phyloP scores from a whole-genome alignment of 2,329 filamentous ascomycete genomes.

The Diaporthe australafricana region DNA sequence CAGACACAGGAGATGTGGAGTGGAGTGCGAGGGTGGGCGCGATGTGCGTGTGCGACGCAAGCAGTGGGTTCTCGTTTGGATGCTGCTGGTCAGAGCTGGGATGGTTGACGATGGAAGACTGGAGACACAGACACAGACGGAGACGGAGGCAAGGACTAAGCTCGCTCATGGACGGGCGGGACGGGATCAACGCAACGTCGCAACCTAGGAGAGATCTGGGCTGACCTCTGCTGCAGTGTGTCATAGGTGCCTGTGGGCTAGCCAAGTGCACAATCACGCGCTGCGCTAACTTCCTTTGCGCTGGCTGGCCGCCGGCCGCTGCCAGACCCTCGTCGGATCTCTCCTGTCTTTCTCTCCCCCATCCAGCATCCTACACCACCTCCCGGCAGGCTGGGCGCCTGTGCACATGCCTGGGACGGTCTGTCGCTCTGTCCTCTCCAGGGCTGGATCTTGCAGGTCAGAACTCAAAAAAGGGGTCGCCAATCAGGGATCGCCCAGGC shows the following conservation, averaged over 20 bases:
- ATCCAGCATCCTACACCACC: neutral
- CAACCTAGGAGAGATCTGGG: constrained; percentile 2
- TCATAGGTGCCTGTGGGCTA: constrained; percentile 5
- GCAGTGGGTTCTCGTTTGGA: constrained; percentile 19
- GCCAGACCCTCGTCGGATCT: neutral
- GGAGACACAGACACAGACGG: constrained; percentile 17
- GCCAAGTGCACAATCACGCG: constrained; percentile 1
- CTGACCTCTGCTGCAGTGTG: constrained; percentile 11
- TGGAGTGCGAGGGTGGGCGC: neutral
- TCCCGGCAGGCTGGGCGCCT: constrained; percentile 1
- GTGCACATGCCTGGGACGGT: constrained; percentile 1
- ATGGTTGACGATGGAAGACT: neutral
- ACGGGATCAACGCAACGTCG: neutral
- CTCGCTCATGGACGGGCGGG: neutral
- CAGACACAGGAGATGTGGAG: neutral
- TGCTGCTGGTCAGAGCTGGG: neutral
- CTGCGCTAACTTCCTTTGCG: constrained; percentile 23
- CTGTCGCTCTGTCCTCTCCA: neutral
- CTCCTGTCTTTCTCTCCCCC: neutral
- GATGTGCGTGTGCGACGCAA: constrained; percentile 12
- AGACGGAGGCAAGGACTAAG: constrained; percentile 10
- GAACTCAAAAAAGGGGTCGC: constrained; percentile 21
- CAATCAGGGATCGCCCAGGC: constrained; percentile 28
- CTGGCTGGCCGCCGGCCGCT: neutral
- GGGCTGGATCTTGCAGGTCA: constrained; percentile 8